Conservation (phyloP, 2,329 filamentous ascomycete genomes). For the Penicillium frequentans region DNA sequence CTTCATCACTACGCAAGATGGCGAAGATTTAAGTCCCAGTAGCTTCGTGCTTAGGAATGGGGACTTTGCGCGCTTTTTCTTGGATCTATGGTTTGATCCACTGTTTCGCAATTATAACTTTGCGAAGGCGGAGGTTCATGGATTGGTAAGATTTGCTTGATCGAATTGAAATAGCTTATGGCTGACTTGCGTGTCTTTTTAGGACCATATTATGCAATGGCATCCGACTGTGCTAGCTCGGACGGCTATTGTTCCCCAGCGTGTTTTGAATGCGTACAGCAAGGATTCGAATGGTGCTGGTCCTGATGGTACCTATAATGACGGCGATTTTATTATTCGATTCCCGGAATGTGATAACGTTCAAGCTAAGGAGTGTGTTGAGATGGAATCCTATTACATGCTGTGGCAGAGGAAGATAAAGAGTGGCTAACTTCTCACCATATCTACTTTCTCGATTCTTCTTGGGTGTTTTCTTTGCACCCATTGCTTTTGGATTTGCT, state of each 20-base stretch:
- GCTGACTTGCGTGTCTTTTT: slow-evolving; percentile 26
- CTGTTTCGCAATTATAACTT: slow-evolving; percentile 94
- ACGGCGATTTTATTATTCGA: slow-evolving; percentile 81
- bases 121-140: slow-evolving; percentile 89
- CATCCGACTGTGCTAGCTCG: slow-evolving; percentile 93
- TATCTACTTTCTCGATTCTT: not conserved
- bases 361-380: slow-evolving; percentile 63
- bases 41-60: slow-evolving; percentile 81
- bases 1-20: slow-evolving; percentile 81
- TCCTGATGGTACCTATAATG: slow-evolving; percentile 66
- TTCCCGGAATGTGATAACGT: slow-evolving; percentile 68
- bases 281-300: slow-evolving; percentile 38
- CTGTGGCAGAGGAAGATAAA: slow-evolving; percentile 40
- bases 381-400: slow-evolving; percentile 60
- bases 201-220: slow-evolving; percentile 93
- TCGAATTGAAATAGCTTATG: not conserved
- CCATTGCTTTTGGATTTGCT: not conserved
- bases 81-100: slow-evolving; percentile 96
- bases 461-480: not conserved
- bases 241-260: slow-evolving; percentile 84
- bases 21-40: slow-evolving; percentile 70
- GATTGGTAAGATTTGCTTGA: slow-evolving; percentile 62
- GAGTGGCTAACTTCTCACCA: slow-evolving; percentile 10
- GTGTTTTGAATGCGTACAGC: slow-evolving; percentile 77
- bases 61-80: slow-evolving; percentile 87